Conservation (phyloP, 805 yeast genomes). For the Teunomyces pallodes region DNA sequence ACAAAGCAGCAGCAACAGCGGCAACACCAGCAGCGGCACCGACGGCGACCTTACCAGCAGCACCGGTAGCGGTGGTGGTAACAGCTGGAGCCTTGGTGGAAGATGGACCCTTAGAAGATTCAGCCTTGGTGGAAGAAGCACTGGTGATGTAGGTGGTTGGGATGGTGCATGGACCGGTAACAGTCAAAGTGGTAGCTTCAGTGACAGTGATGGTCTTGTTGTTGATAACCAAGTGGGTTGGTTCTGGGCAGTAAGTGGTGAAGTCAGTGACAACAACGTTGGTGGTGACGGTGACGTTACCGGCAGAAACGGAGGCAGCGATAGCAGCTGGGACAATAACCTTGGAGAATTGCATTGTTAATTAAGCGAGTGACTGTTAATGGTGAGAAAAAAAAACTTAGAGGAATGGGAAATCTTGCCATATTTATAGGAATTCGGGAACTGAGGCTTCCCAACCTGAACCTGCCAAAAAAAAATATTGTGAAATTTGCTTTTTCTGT, state of each 20-base stretch:
- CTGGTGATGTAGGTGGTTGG: constrained; percentile 42
- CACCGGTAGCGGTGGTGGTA: constrained; percentile 32
- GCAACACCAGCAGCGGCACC: constrained; percentile 54
- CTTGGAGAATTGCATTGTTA: constrained; percentile 36
- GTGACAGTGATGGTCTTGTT: constrained; percentile 72
- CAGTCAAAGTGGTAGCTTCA: constrained; percentile 75
- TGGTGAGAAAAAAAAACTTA: neutral
- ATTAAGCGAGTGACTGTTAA: constrained; percentile 5
- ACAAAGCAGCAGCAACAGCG: constrained; percentile 49
- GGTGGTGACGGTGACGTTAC: constrained; percentile 49
- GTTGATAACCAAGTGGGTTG: constrained; percentile 67
- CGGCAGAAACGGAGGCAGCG: constrained; percentile 43
- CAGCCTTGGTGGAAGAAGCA: constrained; percentile 12
- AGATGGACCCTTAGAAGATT: constrained; percentile 12
- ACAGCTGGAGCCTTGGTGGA: constrained; percentile 24
- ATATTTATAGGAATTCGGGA: constrained; percentile 5
- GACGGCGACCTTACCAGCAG: constrained; percentile 42
- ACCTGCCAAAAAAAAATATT: neutral
- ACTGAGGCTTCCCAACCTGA: neutral
- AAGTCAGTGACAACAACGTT: constrained; percentile 61
- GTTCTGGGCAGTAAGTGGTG: constrained; percentile 81
- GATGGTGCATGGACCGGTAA: constrained; percentile 84
- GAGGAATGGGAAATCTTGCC: neutral
- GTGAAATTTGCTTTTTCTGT: neutral
- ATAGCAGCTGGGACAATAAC: constrained; percentile 38